phyloP scores from a whole-genome alignment of 2,329 filamentous ascomycete species.

The Pyrenochaeta sp. region DNA sequence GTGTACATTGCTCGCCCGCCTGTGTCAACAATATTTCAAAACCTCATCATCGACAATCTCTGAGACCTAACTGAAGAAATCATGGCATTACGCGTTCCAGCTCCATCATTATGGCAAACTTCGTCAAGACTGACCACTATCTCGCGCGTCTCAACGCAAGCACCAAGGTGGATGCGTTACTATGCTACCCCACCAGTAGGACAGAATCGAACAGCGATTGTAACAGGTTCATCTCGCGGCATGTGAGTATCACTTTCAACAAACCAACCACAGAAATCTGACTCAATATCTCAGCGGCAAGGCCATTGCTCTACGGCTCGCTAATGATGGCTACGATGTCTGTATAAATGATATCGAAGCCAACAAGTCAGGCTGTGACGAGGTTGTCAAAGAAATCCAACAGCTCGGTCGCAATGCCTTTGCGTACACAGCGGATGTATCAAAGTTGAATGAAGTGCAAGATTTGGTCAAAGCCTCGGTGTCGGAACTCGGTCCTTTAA shows the following conservation, averaged over 20 bases:
- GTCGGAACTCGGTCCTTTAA: slow-evolving; percentile 60
- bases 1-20: background rate
- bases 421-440: slow-evolving; percentile 67
- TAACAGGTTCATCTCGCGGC: slow-evolving; percentile 48
- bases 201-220: slow-evolving; percentile 44
- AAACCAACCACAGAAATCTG: background rate
- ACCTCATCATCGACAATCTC: background rate
- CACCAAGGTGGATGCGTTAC: slow-evolving; percentile 28
- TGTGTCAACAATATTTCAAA: no score
- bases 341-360: slow-evolving; percentile 69
- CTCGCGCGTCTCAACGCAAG: slow-evolving; percentile 17
- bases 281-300: slow-evolving; percentile 58
- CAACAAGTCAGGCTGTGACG: slow-evolving; percentile 61
- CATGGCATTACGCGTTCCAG: slow-evolving; percentile 34
- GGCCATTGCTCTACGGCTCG: slow-evolving; percentile 69
- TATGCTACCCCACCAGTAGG: slow-evolving; percentile 32
- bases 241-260: slow-evolving; percentile 34
- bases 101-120: slow-evolving; percentile 29
- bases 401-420: slow-evolving; percentile 61
- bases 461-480: slow-evolving; percentile 62
- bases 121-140: slow-evolving; percentile 16
- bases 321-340: slow-evolving; percentile 70
- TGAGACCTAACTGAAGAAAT: no score
- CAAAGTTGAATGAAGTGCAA: slow-evolving; percentile 62
- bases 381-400: slow-evolving; percentile 62